Evolutionary conservation across 176 grass and related monocot species (phyloP).

Genomic region (Bolboschoenus planiculmis): DNA sequence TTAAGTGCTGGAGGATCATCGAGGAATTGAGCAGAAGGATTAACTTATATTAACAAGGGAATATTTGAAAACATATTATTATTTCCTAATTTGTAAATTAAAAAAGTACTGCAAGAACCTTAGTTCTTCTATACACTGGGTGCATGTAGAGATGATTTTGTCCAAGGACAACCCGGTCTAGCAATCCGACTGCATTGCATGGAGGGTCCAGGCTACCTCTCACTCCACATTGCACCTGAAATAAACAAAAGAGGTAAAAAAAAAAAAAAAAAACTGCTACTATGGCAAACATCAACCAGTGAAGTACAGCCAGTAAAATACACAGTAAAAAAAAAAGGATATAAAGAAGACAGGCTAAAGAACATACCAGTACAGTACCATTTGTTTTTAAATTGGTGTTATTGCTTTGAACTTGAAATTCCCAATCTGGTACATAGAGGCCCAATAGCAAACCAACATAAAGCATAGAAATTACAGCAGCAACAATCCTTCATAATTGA

Average conservation of each 20-base stretch:
- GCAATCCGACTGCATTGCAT: constrained; percentile 82
- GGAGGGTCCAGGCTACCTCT: constrained; percentile 80
- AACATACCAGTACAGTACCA: constrained; percentile 35
- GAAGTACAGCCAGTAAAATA: not conserved
- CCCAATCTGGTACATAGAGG: constrained; percentile 77
- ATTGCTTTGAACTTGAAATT: constrained; percentile 59
- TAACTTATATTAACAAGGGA: not conserved
- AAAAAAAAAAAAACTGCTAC: not conserved
- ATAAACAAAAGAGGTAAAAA: constrained; percentile 21
- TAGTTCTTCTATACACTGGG: constrained; percentile 88
- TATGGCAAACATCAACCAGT: not conserved
- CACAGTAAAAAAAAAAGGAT: not conserved
- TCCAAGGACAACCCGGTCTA: constrained; percentile 72
- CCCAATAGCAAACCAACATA: constrained; percentile 66
- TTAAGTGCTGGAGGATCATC: not conserved
- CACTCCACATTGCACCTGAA: constrained; percentile 66
- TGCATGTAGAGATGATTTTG: constrained; percentile 81
- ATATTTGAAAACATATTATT: not conserved
- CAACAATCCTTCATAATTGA: constrained; percentile 55
- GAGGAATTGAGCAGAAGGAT: not conserved
- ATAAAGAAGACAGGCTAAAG: not conserved
- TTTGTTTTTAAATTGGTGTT: constrained; percentile 36
- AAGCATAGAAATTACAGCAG: constrained; percentile 45
- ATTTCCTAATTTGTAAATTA: not conserved
- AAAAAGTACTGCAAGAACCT: constrained; percentile 38